phyloP scores from a whole-genome alignment of 441 rosid species.

The Erodium chrysanthum region DNA sequence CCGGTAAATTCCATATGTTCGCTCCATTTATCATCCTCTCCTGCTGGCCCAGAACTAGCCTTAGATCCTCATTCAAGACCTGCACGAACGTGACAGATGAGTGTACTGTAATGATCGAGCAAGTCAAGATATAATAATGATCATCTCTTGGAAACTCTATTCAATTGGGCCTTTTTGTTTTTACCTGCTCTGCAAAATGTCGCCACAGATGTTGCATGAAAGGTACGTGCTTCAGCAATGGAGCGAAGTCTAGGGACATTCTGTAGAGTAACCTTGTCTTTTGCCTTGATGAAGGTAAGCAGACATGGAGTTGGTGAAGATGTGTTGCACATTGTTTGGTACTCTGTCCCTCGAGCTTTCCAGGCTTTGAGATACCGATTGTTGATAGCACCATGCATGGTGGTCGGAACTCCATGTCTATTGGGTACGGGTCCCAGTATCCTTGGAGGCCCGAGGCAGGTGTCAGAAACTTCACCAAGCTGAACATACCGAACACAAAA shows the following conservation, averaged over 20 bases:
- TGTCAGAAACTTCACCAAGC: constrained; percentile 79
- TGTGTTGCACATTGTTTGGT: constrained; percentile 69
- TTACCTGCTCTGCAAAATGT: constrained; percentile 88
- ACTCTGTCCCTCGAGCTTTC: constrained; percentile 70
- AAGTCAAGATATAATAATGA: too few species aligned
- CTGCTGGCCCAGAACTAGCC: constrained; percentile 80
- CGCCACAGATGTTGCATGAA: constrained; percentile 80
- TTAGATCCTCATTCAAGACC: constrained; percentile 85
- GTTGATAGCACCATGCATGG: constrained; percentile 94
- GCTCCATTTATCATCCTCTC: constrained; percentile 84
- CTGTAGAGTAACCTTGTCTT: constrained; percentile 74
- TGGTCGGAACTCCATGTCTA: constrained; percentile 92
- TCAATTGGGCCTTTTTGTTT: too few species aligned
- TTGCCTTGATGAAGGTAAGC: constrained; percentile 72
- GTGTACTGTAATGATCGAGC: background rate
- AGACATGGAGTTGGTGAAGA: constrained; percentile 89
- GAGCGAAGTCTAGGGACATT: constrained; percentile 88
- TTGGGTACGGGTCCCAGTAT: constrained; percentile 95
- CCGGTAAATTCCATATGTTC: constrained; percentile 80
- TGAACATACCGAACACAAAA: constrained; percentile 19
- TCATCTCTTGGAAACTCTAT: too few species aligned
- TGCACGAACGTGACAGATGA: constrained; percentile 12
- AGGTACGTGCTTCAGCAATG: constrained; percentile 64
- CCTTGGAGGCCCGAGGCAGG: constrained; percentile 87
- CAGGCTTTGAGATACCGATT: constrained; percentile 90